Percentiles rank a stretch among this genome's conserved stretches.
Evolutionary conservation across 805 yeast genomes (phyloP).

Genomic region (Yamadazyma olivae): DNA sequence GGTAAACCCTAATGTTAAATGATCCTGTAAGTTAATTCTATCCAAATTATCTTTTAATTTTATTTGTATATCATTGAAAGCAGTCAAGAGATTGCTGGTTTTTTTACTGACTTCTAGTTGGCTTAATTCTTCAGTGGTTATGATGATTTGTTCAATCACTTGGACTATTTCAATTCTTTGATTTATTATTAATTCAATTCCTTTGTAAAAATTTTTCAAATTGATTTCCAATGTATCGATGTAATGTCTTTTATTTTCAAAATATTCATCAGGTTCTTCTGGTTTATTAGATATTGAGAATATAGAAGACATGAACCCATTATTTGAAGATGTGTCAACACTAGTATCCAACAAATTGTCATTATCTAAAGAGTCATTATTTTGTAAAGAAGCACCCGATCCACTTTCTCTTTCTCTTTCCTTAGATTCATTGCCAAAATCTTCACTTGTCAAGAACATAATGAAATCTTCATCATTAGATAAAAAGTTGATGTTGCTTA

Average conservation of each 20-base stretch:
- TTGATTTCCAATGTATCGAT: conserved; percentile 72
- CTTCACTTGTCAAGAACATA: conserved; percentile 71
- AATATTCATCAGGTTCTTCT: conserved; percentile 76
- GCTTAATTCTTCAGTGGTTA: conserved; percentile 53
- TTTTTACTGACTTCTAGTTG: conserved; percentile 71
- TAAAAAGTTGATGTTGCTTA: conserved; percentile 53
- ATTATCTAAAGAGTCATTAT: conserved; percentile 33
- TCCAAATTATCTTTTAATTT: conserved; percentile 72
- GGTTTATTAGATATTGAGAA: conserved; percentile 67
- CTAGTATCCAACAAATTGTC: conserved; percentile 32
- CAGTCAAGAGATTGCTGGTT: conserved; percentile 59
- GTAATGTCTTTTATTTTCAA: conserved; percentile 64
- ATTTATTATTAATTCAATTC: conserved; percentile 68
- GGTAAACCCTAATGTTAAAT: conserved; percentile 80
- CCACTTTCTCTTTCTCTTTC: conserved; percentile 64
- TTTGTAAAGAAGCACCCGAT: conserved; percentile 43
- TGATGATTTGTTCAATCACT: conserved; percentile 67
- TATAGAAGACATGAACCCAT: conserved; percentile 66
- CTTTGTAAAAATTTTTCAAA: conserved; percentile 62
- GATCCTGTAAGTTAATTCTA: conserved; percentile 79
- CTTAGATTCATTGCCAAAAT: conserved; percentile 66
- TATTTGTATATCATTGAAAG: conserved; percentile 69
- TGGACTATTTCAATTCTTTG: conserved; percentile 74
- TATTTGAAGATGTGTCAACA: conserved; percentile 19
- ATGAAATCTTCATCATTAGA: conserved; percentile 73